Conservation (phyloP, 2,329 filamentous ascomycete genomes). For the Neofusicoccum sp. region DNA sequence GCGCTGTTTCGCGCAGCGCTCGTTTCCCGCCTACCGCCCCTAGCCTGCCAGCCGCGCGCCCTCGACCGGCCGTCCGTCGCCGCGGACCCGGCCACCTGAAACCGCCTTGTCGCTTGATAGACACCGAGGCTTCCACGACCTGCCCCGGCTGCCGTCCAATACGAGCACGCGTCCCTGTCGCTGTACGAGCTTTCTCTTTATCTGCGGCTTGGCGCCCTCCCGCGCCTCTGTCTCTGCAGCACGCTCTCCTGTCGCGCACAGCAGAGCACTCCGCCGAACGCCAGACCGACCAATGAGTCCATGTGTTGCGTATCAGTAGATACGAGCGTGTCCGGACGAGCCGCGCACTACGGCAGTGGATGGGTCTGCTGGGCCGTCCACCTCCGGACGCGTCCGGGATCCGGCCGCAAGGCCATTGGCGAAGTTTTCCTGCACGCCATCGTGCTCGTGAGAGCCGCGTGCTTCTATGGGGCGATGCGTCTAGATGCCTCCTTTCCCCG, state of each 20-base stretch:
- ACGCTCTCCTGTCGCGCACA: background rate
- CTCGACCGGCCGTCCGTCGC: background rate
- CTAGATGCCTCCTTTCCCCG: too few relatives aligned
- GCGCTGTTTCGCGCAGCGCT: background rate
- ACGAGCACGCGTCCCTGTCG: background rate
- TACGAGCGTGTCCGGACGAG: slow-evolving; percentile 8
- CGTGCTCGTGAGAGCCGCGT: too few relatives aligned
- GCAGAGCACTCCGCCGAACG: too few relatives aligned
- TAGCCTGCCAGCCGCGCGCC: background rate
- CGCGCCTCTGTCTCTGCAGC: background rate
- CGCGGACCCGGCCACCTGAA: slow-evolving; percentile 7
- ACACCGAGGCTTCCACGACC: background rate
- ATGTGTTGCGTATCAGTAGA: background rate
- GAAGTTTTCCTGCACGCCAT: background rate
- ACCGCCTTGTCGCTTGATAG: slow-evolving; percentile 1
- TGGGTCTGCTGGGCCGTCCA: background rate
- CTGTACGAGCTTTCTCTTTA: background rate
- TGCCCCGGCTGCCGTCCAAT: slow-evolving; percentile 4
- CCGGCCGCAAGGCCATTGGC: background rate
- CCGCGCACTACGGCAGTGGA: slow-evolving; percentile 3
- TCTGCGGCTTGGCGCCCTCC: slow-evolving; percentile 1
- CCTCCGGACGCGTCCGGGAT: background rate
- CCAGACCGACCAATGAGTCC: slow-evolving; percentile 1
- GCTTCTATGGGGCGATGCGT: too few relatives aligned
- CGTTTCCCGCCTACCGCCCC: background rate